Evolutionary conservation across 1,139 yeast genomes (phyloP), one percentile per base, ranked within the genome.

Genomic region (Geotrichum phurueaensis): DNA sequence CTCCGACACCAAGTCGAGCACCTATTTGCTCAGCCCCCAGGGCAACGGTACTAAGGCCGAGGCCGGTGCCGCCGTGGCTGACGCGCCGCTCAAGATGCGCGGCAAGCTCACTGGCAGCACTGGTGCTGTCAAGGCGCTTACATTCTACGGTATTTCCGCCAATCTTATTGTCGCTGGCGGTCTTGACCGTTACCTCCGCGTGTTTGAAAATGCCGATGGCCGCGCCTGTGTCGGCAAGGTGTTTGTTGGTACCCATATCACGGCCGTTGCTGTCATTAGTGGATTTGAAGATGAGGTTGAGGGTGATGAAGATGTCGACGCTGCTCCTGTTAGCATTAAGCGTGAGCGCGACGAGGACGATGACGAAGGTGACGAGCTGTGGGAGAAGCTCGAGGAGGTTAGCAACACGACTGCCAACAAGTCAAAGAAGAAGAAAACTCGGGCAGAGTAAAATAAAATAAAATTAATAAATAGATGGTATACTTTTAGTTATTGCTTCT

Each of bases 101-200:
- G 72, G 71, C 64, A 63, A 68, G 67, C 29, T 63, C 63, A 47
- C 66, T 62, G 59, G 63, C 64, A 51, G 58, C 59, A 53, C 62
- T 64, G 61, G 65, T 56, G 53, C 62, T 64, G 60, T 66, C 63
- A 36, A 69, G 64, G 65, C 65, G 60, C 31, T 69, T 47, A 52
- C 59, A 3, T 23, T 33, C 12, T 31, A 36, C 25, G 27, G 49
- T 9, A 54, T 50, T 7, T 57, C 25, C 36, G 51, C 25, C 6
- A 33, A 31, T 13, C 22, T 49, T 3, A 54, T 85, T 10, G 79
- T 81, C 1, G 79, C 90, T 29, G 97, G 96, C 51, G 96, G 97
- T 0, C 79, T 91, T 48, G 98, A 92, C 71, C 80, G 97, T 69
- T 92, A 90, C 71, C 79, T 90, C 51, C 80, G 97, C 61, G 89